Evolutionary conservation across 73 alveolate genomes (phyloP), one percentile per base, ranked within the genome.

Genomic region (Paramecium sexaurelia): DNA sequence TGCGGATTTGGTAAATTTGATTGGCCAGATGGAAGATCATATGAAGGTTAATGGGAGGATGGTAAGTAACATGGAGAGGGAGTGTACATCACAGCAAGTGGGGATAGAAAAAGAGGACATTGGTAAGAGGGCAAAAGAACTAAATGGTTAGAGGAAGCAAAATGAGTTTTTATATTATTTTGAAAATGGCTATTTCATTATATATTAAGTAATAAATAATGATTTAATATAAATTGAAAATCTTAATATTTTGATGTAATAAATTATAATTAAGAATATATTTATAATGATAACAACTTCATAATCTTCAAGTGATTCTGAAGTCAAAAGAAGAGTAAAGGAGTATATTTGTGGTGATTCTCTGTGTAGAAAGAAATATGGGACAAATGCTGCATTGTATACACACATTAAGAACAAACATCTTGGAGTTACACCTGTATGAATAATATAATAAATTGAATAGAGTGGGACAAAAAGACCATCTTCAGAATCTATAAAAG

Each of bases 1-100:
- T 43, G 88, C 20, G 95, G 95, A 1, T 75, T 33, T 67, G 95
- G 95, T 1, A 84, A 33, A 10, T 92, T 56, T 85, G 32, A 13
- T n/a, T 92, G 95, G 95, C 55, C 51, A 5, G 94, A 92, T 87
- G 95, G 91, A 33, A 92, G 92, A 47, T 22, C 37, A 47, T 91
- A 91, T 55, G 89, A 91, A 35, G 94, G 94, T 11, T 68, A n/a
- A 26, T 89, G 94, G 94, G 37, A 39, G 15, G 24, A 75, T 32
- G 94, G 94, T 20, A 89, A 83, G 24, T 83, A 89, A 39, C 94
- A 89, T 41, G 95, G 95, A 51, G 61, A 27, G 5, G 95, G 95
- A 35, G 9, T 55, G 2, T 82, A 83, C 55, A 55, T 61, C 3
- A 20, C 27, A 10, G 85, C 94, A 1, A 93, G 37, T 61, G 95